phyloP scores from a whole-genome alignment of 1,139 yeast species.

The Yamadazyma membranifaciens region DNA sequence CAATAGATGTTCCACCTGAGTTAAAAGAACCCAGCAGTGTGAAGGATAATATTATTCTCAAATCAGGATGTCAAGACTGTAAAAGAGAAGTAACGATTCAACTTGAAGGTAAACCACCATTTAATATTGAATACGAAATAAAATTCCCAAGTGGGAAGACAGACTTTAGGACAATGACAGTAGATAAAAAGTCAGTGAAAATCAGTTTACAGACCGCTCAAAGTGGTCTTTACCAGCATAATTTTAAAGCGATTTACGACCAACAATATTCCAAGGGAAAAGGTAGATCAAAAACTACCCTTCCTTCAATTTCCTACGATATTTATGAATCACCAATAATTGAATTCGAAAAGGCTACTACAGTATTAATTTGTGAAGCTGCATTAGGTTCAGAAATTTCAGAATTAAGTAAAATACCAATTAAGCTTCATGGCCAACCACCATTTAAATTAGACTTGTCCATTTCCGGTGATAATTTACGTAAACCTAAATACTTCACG shows the following conservation, averaged over 20 bases:
- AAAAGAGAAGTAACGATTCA: slow-evolving; percentile 23
- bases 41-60: slow-evolving; percentile 21
- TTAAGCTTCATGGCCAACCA: slow-evolving; percentile 55
- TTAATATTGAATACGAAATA: slow-evolving; percentile 66
- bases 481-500: slow-evolving; percentile 6
- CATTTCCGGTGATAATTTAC: slow-evolving; percentile 21
- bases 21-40: slow-evolving; percentile 10
- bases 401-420: slow-evolving; percentile 46
- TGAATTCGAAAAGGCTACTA: slow-evolving; percentile 45
- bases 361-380: slow-evolving; percentile 55
- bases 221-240: slow-evolving; percentile 61
- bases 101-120: slow-evolving; percentile 67
- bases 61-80: slow-evolving; percentile 35
- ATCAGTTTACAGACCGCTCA: slow-evolving; percentile 34
- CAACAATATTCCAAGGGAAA: slow-evolving; percentile 50
- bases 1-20: slow-evolving; percentile 24
- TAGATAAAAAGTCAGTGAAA: slow-evolving; percentile 23
- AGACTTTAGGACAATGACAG: slow-evolving; percentile 34
- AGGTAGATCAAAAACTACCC: slow-evolving; percentile 13
- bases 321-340: slow-evolving; percentile 64
- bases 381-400: slow-evolving; percentile 34
- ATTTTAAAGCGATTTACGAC: slow-evolving; percentile 65
- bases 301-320: slow-evolving; percentile 53
- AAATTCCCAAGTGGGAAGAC: slow-evolving; percentile 55
- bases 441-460: slow-evolving; percentile 63